Evolutionary conservation across 1,284 basidiomycete species (phyloP).

Genomic region (Ganoderma multipileum): DNA sequence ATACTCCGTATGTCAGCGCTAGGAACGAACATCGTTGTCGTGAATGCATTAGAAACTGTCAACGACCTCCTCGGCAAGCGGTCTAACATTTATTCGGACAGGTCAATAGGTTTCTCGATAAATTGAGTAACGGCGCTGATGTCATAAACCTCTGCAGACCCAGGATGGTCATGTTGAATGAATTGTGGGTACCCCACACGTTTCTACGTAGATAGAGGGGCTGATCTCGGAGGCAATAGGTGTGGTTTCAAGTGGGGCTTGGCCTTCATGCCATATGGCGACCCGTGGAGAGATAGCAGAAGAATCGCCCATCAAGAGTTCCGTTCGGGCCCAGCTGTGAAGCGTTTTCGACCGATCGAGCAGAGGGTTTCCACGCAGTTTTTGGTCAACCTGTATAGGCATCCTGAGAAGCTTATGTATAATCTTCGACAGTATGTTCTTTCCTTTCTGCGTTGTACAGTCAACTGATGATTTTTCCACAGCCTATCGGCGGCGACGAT

Average conservation of each 20-base stretch:
- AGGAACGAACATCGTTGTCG: conserved; percentile 44
- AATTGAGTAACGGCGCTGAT: neutral
- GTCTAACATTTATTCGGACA: conserved; percentile 38
- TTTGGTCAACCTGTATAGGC: conserved; percentile 40
- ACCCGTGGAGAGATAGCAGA: conserved; percentile 48
- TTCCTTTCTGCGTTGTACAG: neutral
- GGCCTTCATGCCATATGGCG: conserved; percentile 45
- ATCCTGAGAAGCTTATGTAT: conserved; percentile 28
- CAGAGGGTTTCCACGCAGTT: conserved; percentile 40
- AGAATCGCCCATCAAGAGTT: conserved; percentile 43
- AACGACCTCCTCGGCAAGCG: conserved; percentile 50
- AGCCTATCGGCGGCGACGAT: conserved; percentile 36
- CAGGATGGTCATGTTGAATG: conserved; percentile 38
- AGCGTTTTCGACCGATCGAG: conserved; percentile 24
- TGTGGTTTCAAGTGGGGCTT: conserved; percentile 47
- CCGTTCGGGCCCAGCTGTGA: conserved; percentile 19
- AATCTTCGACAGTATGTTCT: conserved; percentile 38
- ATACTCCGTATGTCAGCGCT: conserved; percentile 32
- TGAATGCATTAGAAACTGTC: conserved; percentile 46
- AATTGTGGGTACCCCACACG: conserved; percentile 38
- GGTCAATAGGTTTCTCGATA: conserved; percentile 14
- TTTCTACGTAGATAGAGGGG: neutral
- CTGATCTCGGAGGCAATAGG: conserved; percentile 34
- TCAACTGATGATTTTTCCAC: neutral
- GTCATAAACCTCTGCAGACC: conserved; percentile 42